These are phyloP conservation scores for Phylloboletellus chloephorus DNA, from an alignment of 1,284 basidiomycete genomes.

Conservation along the genomic window DNA sequence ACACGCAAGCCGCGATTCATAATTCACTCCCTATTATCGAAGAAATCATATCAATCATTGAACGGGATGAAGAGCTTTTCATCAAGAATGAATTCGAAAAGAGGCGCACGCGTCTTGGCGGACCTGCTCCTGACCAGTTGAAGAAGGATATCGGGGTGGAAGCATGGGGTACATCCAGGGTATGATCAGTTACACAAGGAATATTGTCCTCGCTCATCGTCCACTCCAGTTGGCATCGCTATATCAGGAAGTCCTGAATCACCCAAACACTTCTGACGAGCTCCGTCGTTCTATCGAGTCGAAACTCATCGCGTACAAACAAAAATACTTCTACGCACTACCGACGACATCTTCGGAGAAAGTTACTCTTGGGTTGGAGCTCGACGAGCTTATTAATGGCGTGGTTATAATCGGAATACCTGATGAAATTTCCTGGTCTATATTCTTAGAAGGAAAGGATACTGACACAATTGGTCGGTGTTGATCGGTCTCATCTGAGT, in stretches of 20 bases:
- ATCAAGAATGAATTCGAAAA: conserved; percentile 68
- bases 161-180: conserved; percentile 56
- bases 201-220: conserved; percentile 5
- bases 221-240: conserved; percentile 53
- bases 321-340: conserved; percentile 52
- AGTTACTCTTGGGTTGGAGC: conserved; percentile 46
- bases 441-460: conserved; percentile 77
- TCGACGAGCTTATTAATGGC: conserved; percentile 67
- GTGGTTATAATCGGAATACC: conserved; percentile 69
- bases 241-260: conserved; percentile 72
- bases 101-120: conserved; percentile 69
- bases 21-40: conserved; percentile 63
- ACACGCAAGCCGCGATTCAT: conserved; percentile 61
- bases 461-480: conserved; percentile 60
- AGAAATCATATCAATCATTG: conserved; percentile 56
- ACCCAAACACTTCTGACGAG: conserved; percentile 70
- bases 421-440: conserved; percentile 75
- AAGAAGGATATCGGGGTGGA: conserved; percentile 64
- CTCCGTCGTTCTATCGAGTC: conserved; percentile 64
- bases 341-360: conserved; percentile 48
- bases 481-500: conserved; percentile 1
- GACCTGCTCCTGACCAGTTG: conserved; percentile 62
- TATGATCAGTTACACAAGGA: conserved; percentile 24
- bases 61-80: conserved; percentile 51
- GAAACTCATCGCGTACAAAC: conserved; percentile 62